These are phyloP conservation scores for Stachybotrys echinatus DNA, from an alignment of 2,329 filamentous ascomycete species.

Conservation along the genomic window DNA sequence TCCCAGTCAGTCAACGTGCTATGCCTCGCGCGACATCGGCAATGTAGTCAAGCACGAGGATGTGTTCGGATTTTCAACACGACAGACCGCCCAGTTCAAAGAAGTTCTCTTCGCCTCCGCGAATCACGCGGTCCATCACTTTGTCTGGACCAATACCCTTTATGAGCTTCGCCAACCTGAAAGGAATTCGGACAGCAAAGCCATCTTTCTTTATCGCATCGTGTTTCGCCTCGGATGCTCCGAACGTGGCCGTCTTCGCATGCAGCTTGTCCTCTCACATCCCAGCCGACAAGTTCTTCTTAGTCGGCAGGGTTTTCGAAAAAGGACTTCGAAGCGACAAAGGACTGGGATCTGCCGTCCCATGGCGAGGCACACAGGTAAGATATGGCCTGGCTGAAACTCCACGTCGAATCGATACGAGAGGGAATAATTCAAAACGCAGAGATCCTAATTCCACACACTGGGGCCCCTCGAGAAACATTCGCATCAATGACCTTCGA, in stretches of 20 bases:
- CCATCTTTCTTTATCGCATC: constrained; percentile 31
- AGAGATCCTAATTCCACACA: constrained; percentile 33
- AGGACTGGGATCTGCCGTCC: constrained; percentile 29
- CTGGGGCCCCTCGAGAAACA: constrained; percentile 31
- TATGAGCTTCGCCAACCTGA: constrained; percentile 20
- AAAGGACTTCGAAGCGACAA: constrained; percentile 49
- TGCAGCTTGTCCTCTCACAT: constrained; percentile 44
- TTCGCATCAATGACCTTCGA: constrained; percentile 24
- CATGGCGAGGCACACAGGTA: constrained; percentile 30
- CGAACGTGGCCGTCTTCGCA: constrained; percentile 23
- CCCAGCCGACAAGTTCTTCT: constrained; percentile 24
- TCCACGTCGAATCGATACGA: constrained; percentile 20
- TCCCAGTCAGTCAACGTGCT: constrained; percentile 38
- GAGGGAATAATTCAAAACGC: constrained; percentile 10
- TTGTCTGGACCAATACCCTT: constrained; percentile 27
- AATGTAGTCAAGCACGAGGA: constrained; percentile 31
- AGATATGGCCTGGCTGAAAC: constrained; percentile 40
- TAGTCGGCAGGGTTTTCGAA: constrained; percentile 35
- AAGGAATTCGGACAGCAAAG: constrained; percentile 23
- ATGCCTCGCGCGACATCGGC: constrained; percentile 56
- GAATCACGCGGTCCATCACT: constrained; percentile 51
- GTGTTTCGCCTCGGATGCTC: constrained; percentile 15
- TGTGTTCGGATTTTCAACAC: constrained; percentile 39
- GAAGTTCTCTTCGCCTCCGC: constrained; percentile 47
- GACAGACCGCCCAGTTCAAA: constrained; percentile 42